Evolutionary conservation across 2,329 filamentous ascomycete genomes (phyloP), one percentile per base, ranked within the genome.

Genomic region (Didymella pomorum): DNA sequence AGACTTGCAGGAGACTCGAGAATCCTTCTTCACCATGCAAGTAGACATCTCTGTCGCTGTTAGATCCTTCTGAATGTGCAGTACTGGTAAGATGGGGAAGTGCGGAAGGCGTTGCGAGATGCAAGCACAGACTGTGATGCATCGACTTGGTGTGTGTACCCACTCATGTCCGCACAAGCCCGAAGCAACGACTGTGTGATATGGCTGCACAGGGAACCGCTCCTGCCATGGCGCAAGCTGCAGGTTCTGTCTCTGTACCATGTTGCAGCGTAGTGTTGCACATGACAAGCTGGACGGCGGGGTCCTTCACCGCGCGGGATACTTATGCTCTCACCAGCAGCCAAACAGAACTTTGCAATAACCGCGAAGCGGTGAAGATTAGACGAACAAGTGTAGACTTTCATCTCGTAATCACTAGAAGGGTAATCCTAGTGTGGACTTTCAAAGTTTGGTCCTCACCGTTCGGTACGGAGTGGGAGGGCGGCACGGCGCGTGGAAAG

Each of bases 401-500:
- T 25, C 23, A 45, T 29, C 31, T 46, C 31, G 4, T 41, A 18
- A 37, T n/a, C 20, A 21, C 7, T 12, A 23, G 37, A 31, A 54
- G 21, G 29, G 48, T 18, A 35, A 26, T 50, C 37, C 28, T 52
- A 44, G 50, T 18, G 41, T 39, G 39, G 8, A 31, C 12, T 33
- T 45, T 46, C 33, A 44, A 48, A 55, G 44, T 61, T 60, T 62
- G 58, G 60, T 63, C 35, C 49, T 56, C 47, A 39, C 54, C 61
- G 61, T 66, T 62, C 62, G 63, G 64, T 61, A 52, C 62, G 58
- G 59, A 60, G 54, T 65, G 66, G 66, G 61, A 69, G 63, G 59
- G 65, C 71, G 71, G 71, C 67, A 70, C 71, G 71, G 71, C 65
- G 63, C 71, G 67, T 59, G 50, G 35, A 46, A 53, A 28, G 45